phyloP scores from a whole-genome alignment of 2,329 filamentous ascomycete genomes.

The Didymella keratinophila region DNA sequence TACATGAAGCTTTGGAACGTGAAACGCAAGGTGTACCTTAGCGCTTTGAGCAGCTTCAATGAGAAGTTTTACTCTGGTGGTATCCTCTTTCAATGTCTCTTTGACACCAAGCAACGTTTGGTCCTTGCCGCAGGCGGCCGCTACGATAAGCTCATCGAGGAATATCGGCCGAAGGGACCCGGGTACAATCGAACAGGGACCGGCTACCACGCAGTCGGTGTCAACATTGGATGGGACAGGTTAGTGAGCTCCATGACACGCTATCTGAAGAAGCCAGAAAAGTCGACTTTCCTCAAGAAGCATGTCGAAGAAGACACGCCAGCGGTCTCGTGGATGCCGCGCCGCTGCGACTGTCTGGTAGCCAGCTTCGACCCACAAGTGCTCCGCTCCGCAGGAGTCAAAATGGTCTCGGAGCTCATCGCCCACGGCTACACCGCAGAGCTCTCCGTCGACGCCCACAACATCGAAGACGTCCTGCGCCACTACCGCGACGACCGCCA shows the following conservation, averaged over 20 bases:
- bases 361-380: constrained; percentile 83
- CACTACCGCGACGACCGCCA: constrained; percentile 80
- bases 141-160: constrained; percentile 88
- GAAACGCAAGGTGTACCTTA: constrained; percentile 80
- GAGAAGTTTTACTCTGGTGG: constrained; percentile 85
- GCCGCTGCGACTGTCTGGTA: constrained; percentile 84
- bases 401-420: constrained; percentile 82
- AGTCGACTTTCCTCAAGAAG: constrained; percentile 70
- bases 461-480: constrained; percentile 78
- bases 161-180: constrained; percentile 76
- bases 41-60: constrained; percentile 85
- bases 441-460: constrained; percentile 79
- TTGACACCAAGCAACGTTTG: constrained; percentile 80
- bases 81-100: constrained; percentile 87
- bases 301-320: constrained; percentile 65
- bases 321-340: constrained; percentile 48
- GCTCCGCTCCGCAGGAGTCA: constrained; percentile 77
- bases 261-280: constrained; percentile 58
- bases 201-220: constrained; percentile 81
- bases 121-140: constrained; percentile 93
- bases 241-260: constrained; percentile 69
- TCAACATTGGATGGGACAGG: constrained; percentile 88
- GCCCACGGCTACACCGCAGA: constrained; percentile 86
- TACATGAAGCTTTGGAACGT: constrained; percentile 81
- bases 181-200: constrained; percentile 56